Evolutionary conservation across 2,329 filamentous ascomycete species (phyloP).

Genomic region (Xylaria sp.): DNA sequence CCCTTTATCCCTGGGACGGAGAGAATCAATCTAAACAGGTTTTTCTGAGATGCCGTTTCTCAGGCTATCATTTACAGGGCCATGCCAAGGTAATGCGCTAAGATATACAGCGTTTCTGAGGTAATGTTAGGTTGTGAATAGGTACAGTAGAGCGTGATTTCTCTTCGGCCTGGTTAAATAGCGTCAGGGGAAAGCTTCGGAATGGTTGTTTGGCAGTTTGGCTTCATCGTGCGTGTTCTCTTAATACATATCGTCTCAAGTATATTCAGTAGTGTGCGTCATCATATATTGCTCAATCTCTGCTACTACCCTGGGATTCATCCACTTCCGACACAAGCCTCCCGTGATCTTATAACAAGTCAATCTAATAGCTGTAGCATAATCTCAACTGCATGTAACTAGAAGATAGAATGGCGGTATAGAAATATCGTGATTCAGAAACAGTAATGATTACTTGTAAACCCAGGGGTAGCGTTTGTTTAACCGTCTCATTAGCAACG

Average conservation of each 20-base stretch:
- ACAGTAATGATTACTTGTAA: background rate
- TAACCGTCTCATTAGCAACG: conserved; percentile 1
- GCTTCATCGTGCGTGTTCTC: background rate
- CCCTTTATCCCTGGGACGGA: background rate
- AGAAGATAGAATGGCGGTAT: background rate
- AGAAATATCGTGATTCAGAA: conserved; percentile 1
- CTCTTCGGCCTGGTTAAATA: conserved; percentile 15
- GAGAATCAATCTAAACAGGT: conserved; percentile 4
- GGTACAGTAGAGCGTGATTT: background rate
- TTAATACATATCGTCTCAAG: background rate
- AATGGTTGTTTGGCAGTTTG: background rate
- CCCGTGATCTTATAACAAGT: background rate
- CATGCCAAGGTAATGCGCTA: conserved; percentile 5
- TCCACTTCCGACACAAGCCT: background rate
- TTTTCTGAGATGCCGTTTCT: conserved; percentile 18
- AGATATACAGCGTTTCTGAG: conserved; percentile 11
- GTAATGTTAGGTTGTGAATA: background rate
- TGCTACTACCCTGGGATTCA: background rate
- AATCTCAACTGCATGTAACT: background rate
- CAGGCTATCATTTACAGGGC: conserved; percentile 7
- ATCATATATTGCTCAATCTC: background rate
- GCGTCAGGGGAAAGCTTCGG: background rate
- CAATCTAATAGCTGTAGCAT: background rate
- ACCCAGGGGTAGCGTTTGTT: background rate
- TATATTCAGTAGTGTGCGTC: background rate